A percentile compares a stretch with the other conserved stretches of the same genome.
Evolutionary conservation across 306 rosid genomes (phyloP).

Genomic region (Malus orientalis): DNA sequence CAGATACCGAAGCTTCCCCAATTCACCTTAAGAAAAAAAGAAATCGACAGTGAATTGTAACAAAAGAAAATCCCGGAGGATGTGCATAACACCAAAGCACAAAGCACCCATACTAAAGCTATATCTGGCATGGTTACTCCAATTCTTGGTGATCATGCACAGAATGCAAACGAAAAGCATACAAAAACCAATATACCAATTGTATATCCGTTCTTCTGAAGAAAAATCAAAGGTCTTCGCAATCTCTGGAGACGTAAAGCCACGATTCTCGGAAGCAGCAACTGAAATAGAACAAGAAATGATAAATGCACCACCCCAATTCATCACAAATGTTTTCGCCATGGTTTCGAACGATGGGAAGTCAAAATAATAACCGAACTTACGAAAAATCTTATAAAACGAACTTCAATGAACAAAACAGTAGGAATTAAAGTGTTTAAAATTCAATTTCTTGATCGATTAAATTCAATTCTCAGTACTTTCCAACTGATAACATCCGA

Average conservation of each 20-base stretch:
- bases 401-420: neutral
- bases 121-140: neutral
- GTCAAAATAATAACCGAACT: neutral
- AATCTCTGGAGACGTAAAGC: slow-evolving; percentile 63
- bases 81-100: neutral
- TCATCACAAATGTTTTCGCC: neutral
- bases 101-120: neutral
- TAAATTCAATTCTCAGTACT: neutral
- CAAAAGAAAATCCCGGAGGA: neutral
- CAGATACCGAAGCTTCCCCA: neutral
- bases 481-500: neutral
- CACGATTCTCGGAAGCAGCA: slow-evolving; percentile 62
- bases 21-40: neutral
- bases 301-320: neutral
- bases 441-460: neutral
- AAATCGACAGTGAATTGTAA: neutral
- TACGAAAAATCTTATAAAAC: neutral
- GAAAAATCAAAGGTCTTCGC: slow-evolving; percentile 77
- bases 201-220: slow-evolving; percentile 78
- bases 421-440: neutral
- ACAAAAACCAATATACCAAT: slow-evolving; percentile 37
- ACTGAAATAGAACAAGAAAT: slow-evolving; percentile 40
- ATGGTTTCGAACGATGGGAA: neutral
- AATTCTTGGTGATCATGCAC: neutral
- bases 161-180: neutral